Evolutionary conservation across 345 rosid genomes (phyloP).

Genomic region (Pugionium cornutum): DNA sequence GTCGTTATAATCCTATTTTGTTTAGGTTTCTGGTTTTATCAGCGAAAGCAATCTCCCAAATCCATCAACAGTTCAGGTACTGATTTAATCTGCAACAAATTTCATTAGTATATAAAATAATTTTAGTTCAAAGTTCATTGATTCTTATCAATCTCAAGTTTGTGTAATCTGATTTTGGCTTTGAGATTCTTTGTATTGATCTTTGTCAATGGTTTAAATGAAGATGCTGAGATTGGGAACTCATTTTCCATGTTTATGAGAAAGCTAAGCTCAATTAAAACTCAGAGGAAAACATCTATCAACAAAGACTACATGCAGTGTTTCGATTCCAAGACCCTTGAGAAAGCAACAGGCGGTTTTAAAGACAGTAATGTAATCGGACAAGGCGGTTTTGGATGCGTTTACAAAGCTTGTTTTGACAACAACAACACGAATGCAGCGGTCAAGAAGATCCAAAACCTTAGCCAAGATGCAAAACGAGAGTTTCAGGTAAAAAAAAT

Average conservation of each 20-base stretch:
- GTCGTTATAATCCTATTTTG: conserved; percentile 15
- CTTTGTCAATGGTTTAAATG: conserved; percentile 22
- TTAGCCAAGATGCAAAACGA: conserved; percentile 60
- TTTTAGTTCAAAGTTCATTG: neutral
- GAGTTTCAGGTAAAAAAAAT: conserved; percentile 68
- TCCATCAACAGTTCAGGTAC: conserved; percentile 52
- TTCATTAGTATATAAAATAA: neutral
- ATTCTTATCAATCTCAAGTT: neutral
- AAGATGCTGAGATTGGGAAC: conserved; percentile 49
- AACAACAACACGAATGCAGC: conserved; percentile 56
- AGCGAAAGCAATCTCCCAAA: conserved; percentile 42
- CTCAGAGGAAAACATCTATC: conserved; percentile 28
- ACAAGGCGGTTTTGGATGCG: conserved; percentile 85
- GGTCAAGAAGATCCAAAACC: conserved; percentile 72
- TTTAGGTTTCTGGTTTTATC: conserved; percentile 25
- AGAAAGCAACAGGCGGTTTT: conserved; percentile 72
- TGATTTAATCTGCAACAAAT: conserved; percentile 10
- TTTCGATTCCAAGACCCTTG: conserved; percentile 60
- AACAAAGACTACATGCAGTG: conserved; percentile 44
- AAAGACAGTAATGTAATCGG: conserved; percentile 66
- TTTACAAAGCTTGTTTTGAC: conserved; percentile 69
- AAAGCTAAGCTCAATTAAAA: conserved; percentile 21
- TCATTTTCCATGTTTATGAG: conserved; percentile 31
- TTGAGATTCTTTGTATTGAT: conserved; percentile 2
- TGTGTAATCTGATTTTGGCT: neutral